Evolutionary conservation across 2,329 filamentous ascomycete species (phyloP).

Genomic region (Phoma herbarum): DNA sequence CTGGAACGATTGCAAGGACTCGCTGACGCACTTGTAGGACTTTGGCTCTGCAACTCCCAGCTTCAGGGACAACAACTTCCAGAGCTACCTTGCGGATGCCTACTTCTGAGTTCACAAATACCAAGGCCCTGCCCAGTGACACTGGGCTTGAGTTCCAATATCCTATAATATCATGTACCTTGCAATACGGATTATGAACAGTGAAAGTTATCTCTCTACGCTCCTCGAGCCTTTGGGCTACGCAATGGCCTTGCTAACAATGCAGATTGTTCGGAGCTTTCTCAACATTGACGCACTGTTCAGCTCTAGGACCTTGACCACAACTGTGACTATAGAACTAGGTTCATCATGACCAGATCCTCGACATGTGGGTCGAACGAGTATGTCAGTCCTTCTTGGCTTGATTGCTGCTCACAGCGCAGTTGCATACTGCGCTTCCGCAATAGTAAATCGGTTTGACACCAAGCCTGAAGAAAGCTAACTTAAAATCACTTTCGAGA

Average conservation of each 20-base stretch:
- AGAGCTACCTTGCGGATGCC: conserved; percentile 54
- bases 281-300: not conserved
- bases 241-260: not conserved
- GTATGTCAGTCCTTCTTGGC: not conserved
- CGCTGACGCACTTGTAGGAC: conserved; percentile 28
- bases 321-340: too few relatives aligned
- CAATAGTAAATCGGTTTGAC: not conserved
- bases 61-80: conserved; percentile 59
- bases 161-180: not conserved
- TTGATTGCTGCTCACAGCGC: not conserved
- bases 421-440: not conserved
- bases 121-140: not conserved
- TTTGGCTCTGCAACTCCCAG: conserved; percentile 59
- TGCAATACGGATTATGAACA: not conserved
- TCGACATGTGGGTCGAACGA: not conserved
- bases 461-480: not conserved
- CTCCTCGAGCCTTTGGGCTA: too few relatives aligned
- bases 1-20: not conserved
- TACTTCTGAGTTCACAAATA: conserved; percentile 3
- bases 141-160: not conserved
- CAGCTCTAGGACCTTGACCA: not conserved
- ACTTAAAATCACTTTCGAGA: not conserved
- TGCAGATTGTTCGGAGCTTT: not conserved
- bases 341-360: too few relatives aligned
- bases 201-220: not conserved